Conservation (phyloP, 345 rosid genomes). For the Arabidopsis arenosa region DNA sequence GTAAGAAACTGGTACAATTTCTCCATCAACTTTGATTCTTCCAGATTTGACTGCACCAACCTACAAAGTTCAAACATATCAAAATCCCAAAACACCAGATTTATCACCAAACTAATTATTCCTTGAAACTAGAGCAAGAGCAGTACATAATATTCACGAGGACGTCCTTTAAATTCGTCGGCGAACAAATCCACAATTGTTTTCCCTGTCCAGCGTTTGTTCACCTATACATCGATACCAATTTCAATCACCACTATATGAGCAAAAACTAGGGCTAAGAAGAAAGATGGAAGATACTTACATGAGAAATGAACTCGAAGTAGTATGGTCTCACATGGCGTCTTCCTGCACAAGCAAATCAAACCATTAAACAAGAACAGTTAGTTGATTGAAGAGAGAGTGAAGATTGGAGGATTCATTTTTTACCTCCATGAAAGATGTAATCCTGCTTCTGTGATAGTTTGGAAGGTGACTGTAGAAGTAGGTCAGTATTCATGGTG, state of each 20-base stretch:
- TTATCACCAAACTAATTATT: conserved; percentile 6
- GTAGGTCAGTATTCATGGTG: conserved; percentile 48
- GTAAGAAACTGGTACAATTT: conserved; percentile 73
- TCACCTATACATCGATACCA: conserved; percentile 56
- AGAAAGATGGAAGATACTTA: conserved; percentile 40
- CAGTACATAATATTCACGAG: conserved; percentile 79
- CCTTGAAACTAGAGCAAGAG: conserved; percentile 2
- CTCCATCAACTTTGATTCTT: conserved; percentile 85
- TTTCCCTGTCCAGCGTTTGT: conserved; percentile 93
- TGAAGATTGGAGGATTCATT: neutral
- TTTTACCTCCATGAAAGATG: conserved; percentile 68
- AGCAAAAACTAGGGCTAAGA: neutral
- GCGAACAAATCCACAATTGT: conserved; percentile 88
- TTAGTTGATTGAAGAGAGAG: neutral
- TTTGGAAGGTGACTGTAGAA: conserved; percentile 70
- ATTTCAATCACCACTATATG: neutral
- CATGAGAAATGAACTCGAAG: conserved; percentile 92
- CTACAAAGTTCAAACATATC: conserved; percentile 46
- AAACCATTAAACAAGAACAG: neutral
- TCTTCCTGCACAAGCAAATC: conserved; percentile 55
- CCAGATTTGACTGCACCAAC: conserved; percentile 84
- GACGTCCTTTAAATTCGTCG: conserved; percentile 84
- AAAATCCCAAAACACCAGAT: neutral
- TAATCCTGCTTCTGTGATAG: conserved; percentile 69
- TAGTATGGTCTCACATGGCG: conserved; percentile 86